These are phyloP conservation scores for Aureobasidium melanogenum DNA, from an alignment of 2,329 filamentous ascomycete species.

Conservation along the genomic window DNA sequence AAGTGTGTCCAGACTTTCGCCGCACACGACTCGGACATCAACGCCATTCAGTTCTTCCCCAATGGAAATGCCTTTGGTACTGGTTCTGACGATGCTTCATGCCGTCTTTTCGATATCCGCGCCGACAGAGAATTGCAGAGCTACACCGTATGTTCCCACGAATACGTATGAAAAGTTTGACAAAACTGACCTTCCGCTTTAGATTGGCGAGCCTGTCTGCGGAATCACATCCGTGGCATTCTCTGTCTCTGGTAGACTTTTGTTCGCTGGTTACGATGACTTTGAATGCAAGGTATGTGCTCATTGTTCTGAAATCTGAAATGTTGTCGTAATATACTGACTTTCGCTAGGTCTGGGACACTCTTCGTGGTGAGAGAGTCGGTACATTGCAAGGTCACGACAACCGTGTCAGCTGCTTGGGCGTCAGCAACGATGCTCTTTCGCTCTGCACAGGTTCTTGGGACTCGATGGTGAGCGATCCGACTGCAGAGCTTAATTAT, in stretches of 20 bases:
- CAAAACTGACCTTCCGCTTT: constrained; percentile 18
- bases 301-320: constrained; percentile 1
- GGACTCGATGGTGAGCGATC: constrained; percentile 75
- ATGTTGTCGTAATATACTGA: constrained; percentile 17
- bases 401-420: constrained; percentile 96
- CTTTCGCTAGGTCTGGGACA: constrained; percentile 76
- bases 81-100: constrained; percentile 94
- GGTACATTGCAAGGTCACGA: constrained; percentile 95
- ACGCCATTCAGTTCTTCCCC: constrained; percentile 98
- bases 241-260: constrained; percentile 85
- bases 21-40: constrained; percentile 97
- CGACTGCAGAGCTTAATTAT: background rate
- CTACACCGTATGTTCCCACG: constrained; percentile 47
- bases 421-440: constrained; percentile 97
- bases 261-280: constrained; percentile 97
- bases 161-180: background rate
- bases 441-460: constrained; percentile 98
- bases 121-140: constrained; percentile 73
- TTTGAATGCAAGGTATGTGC: constrained; percentile 96
- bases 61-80: constrained; percentile 98
- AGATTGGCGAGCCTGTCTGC: constrained; percentile 96
- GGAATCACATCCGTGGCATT: constrained; percentile 98
- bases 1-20: constrained; percentile 99
- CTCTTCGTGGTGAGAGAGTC: constrained; percentile 92
- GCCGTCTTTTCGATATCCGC: constrained; percentile 93